phyloP scores from a whole-genome alignment of 768 basidiomycete genomes.

The Amanita subjunquillea region DNA sequence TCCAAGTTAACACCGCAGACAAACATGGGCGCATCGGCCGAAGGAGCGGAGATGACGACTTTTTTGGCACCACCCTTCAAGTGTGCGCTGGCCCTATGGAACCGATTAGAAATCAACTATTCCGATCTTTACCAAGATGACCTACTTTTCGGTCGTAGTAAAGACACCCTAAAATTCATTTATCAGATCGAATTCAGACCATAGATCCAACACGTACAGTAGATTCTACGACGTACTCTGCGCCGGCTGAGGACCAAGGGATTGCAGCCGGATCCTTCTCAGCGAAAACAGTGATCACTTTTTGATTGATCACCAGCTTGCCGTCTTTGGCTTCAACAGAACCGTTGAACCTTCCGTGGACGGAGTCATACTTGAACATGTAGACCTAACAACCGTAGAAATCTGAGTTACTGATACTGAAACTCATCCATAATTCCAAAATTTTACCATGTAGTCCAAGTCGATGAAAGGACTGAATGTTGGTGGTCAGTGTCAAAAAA shows the following conservation, averaged over 20 bases:
- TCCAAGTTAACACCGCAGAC: slow-evolving; percentile 92
- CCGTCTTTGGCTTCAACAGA: slow-evolving; percentile 73
- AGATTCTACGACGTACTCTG: slow-evolving; percentile 93
- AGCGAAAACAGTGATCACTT: slow-evolving; percentile 64
- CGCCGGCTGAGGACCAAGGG: slow-evolving; percentile 70
- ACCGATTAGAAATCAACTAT: slow-evolving; percentile 7
- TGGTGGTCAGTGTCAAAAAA: background rate
- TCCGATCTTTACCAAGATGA: background rate
- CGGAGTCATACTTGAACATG: slow-evolving; percentile 98
- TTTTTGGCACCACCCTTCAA: slow-evolving; percentile 97
- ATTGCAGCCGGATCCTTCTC: slow-evolving; percentile 87
- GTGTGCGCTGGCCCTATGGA: slow-evolving; percentile 63
- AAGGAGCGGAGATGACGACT: slow-evolving; percentile 96
- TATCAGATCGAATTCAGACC: slow-evolving; percentile 6
- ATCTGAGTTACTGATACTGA: background rate
- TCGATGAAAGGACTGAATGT: slow-evolving; percentile 85
- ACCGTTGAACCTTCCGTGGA: slow-evolving; percentile 90
- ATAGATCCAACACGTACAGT: slow-evolving; percentile 44
- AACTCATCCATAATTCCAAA: background rate
- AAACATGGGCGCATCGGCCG: slow-evolving; percentile 86
- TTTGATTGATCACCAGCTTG: slow-evolving; percentile 81
- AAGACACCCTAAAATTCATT: slow-evolving; percentile 64
- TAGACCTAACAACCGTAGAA: slow-evolving; percentile 52
- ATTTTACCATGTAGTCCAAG: slow-evolving; percentile 85
- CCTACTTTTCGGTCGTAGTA: slow-evolving; percentile 79